Evolutionary conservation across 441 rosid species (phyloP).

Genomic region (Populus hybrid): DNA sequence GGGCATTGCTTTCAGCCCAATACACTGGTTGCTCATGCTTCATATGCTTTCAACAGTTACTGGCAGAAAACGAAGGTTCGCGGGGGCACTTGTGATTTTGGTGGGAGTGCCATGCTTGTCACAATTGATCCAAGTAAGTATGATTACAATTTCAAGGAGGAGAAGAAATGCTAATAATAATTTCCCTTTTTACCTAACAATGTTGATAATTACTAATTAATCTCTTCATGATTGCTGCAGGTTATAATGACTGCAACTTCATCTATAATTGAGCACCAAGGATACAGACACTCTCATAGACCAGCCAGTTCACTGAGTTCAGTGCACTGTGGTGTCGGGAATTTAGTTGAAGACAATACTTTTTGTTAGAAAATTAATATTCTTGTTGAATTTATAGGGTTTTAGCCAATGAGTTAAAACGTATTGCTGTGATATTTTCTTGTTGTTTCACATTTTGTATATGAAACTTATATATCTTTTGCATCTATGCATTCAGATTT

Average conservation of each 20-base stretch:
- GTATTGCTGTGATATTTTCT: neutral
- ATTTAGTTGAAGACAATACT: neutral
- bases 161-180: neutral
- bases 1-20: slow-evolving; percentile 64
- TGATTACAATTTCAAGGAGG: neutral
- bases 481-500: neutral
- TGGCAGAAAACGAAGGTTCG: slow-evolving; percentile 61
- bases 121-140: slow-evolving; percentile 65
- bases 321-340: neutral
- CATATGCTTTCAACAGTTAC: slow-evolving; percentile 88
- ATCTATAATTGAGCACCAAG: neutral
- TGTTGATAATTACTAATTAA: neutral
- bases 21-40: slow-evolving; percentile 83
- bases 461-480: neutral
- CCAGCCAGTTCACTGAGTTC: neutral
- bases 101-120: slow-evolving; percentile 74
- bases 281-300: neutral
- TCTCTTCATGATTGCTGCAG: neutral
- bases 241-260: neutral
- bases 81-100: slow-evolving; percentile 72
- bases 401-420: neutral
- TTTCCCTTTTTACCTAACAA: neutral
- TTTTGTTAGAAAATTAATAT: neutral
- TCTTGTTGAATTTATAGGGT: neutral
- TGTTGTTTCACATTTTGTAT: neutral